Base-by-base conservation (phyloP, 2,329 filamentous ascomycete genomes). In the Monosporascus sp. region DNA sequence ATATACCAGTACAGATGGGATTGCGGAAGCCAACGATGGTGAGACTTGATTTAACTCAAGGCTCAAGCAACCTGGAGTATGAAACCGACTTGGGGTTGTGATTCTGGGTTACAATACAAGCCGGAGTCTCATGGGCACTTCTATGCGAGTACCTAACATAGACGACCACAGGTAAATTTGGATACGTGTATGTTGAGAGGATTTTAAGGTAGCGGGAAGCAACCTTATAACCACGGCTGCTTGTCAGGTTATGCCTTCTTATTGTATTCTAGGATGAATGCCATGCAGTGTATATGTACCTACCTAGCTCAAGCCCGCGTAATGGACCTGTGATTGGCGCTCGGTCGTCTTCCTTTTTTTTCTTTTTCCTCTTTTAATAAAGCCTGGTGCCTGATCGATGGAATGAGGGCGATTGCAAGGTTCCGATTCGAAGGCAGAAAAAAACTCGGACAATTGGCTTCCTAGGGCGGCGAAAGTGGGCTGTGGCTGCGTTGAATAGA, bases 41-140 rank as follows among this genome's bases (percentile, higher is more conserved):
- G 31, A 35, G 31, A 35, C 31, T 5, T 35, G 31, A 35, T 35
- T 35, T 35, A 35, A 9, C 31, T 35, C 31, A 35, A 35, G 31
- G 31, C 31, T 35, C 31, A 35, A 14, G 31, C 31, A 35, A 14
- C 31, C 31, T 14, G 31, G 14, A 35, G 31, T 11, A 35, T 35
- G 31, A 5, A 35, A 35, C 14, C 31, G 31, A 14, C 31, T 26
- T 11, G n/a, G 20, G 14, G 14, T n/a, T 15, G 11, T 46, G 43
- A n/a, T 9, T 26, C 43, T 28, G 43, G 43, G 43, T 46, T 28
- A 46, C 43, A 46, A 46, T 46, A 46, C 43, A 28, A 46, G 43
- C n/a, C 31, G 31, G 31, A 35, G 11, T 35, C 31, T 35, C 31
- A 35, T 28, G 43, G 26, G 43, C 43, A 22, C 20, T 26, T 46